Evolutionary conservation across 371 early-diverging fungal genomes (phyloP), one percentile per base, ranked within the genome.

Genomic region (Mucor irregularis): DNA sequence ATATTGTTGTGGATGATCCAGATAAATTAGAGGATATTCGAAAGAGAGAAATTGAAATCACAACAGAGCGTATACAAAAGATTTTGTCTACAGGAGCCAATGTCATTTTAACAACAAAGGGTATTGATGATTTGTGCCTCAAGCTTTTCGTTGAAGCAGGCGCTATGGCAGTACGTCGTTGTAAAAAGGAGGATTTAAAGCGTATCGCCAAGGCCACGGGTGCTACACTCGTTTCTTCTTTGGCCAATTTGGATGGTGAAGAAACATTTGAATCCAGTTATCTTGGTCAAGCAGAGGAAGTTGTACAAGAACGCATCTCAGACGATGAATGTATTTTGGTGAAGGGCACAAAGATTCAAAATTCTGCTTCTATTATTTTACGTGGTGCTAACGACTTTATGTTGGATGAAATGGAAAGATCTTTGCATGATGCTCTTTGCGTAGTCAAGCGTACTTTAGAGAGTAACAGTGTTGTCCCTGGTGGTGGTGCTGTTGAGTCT

Each of bases 341-440:
- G 68, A 92, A 92, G 73, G 98, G 97, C 17, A 93, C 96, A 53
- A 93, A 92, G 81, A 84, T 88, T 48, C 94, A 93, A 66, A 90
- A 88, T 42, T 86, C 93, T 9, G 81, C 91, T 0, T 96, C 97
- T 29, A 87, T 99, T 62, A 93, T 99, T 56, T 85, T 99, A 49
- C 94, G 99, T 62, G 99, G 99, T 42, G 97, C 99, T 29, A 98
- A 97, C 73, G 99, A 99, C 71, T 96, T 89, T 66, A 96, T 95
- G 91, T 72, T 99, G 58, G 99, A 99, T 63, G 99, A 99, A 82
- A 99, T 99, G 98, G 98, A 99, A 71, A 86, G 99, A 56, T 91
- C 96, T 24, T 60, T 99, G 51, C 99, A 99, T 72, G 99, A 99
- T 80, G 84, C 93, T 24, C 74, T 99, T 55, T 96, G 97, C 64